phyloP scores from a whole-genome alignment of 352 stramenopile genomes.

The Phytopythium vexans region DNA sequence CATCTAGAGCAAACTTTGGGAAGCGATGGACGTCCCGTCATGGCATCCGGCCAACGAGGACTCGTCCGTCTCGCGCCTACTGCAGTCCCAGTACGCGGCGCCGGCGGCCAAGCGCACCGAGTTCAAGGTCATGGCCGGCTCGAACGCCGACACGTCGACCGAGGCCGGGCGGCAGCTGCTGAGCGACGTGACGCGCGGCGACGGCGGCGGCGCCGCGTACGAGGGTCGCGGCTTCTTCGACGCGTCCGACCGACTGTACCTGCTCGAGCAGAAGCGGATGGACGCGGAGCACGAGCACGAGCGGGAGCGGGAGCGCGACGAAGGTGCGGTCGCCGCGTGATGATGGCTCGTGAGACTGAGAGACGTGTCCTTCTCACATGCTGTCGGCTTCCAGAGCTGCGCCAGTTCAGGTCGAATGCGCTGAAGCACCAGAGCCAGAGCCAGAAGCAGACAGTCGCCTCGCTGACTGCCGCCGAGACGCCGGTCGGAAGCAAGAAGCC shows the following conservation, averaged over 20 bases:
- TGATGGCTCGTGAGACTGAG: slow-evolving; percentile 3
- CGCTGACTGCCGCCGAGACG: not conserved
- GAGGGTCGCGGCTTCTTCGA: slow-evolving; percentile 65
- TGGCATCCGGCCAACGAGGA: slow-evolving; percentile 77
- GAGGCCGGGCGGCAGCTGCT: slow-evolving; percentile 62
- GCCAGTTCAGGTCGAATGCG: slow-evolving; percentile 58
- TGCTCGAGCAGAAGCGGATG: slow-evolving; percentile 61
- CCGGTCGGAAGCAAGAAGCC: slow-evolving; percentile 8
- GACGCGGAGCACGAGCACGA: slow-evolving; percentile 31
- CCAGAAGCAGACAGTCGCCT: slow-evolving; percentile 14
- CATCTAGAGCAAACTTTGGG: slow-evolving; percentile 1
- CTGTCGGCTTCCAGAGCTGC: slow-evolving; percentile 30
- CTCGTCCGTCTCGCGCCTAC: slow-evolving; percentile 26
- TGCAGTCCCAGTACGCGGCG: slow-evolving; percentile 13
- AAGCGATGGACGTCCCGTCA: slow-evolving; percentile 61
- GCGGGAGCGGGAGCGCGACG: slow-evolving; percentile 20
- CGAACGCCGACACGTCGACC: slow-evolving; percentile 54
- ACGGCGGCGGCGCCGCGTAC: slow-evolving; percentile 28
- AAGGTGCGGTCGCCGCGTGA: slow-evolving; percentile 18
- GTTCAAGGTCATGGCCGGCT: slow-evolving; percentile 69
- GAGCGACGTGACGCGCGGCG: slow-evolving; percentile 32
- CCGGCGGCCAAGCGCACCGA: slow-evolving; percentile 37
- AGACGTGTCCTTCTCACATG: not conserved
- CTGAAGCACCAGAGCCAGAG: slow-evolving; percentile 55
- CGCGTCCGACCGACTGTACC: slow-evolving; percentile 69